Base-by-base conservation (phyloP, 1,284 basidiomycete species). In the Puccinia hordei region DNA sequence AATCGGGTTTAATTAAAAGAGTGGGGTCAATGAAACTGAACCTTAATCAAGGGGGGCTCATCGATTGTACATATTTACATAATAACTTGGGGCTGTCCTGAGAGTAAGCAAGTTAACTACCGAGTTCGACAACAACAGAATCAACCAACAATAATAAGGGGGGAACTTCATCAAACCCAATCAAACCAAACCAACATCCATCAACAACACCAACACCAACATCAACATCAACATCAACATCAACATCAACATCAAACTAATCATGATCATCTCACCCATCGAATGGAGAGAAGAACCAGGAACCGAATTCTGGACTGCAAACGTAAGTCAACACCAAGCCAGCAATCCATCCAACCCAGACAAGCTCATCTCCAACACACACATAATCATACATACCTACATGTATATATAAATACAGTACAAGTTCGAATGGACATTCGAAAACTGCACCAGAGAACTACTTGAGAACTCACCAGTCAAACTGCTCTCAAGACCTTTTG, bases 371-470 rank as follows among this genome's bases (percentile, higher is more conserved):
- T 24, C 41, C 12, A 57, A 10, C 35, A 24, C 35, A 41, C 49
- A 15, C n/a, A 38, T n/a, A n/a, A n/a, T n/a, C n/a, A n/a, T n/a
- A n/a, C n/a, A n/a, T n/a, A n/a, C n/a, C n/a, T n/a, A n/a, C n/a
- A n/a, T n/a, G n/a, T n/a, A n/a, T n/a, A n/a, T n/a, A n/a, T n/a
- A n/a, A n/a, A n/a, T n/a, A n/a, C 38, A 79, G 77, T 79, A 79
- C 53, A 72, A 71, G 46, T 79, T 79, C 30, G 68, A 79, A 35
- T 79, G 77, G 77, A 79, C 77, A 17, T 79, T 79, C 55, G 51
- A 66, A 44, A 44, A 79, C 46, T 71, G 51, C 55, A 79, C 77
- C 22, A 35, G 59, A 33, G 66, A 71, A 30, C 41, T 79, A 12
- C 57, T 79, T 22, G 66, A 55, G 53, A 72, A 53, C 38, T 72